Percentiles rank a stretch among this genome's conserved stretches.
Conservation (phyloP, 2,329 filamentous ascomycete genomes). For the Paracoccidioides lutzii region DNA sequence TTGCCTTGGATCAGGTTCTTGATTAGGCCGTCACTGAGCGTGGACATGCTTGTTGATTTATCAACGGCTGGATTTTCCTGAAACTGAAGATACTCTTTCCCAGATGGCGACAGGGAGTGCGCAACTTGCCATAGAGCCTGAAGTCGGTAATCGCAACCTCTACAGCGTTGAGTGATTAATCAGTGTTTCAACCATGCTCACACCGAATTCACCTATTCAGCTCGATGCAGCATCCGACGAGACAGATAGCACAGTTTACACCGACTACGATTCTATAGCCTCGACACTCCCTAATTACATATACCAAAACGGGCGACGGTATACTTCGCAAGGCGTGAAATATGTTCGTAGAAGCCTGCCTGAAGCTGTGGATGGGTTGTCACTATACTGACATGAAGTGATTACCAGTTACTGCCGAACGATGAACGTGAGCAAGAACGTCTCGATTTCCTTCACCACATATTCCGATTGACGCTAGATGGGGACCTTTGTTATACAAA, state of each 20-base stretch:
- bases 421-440: slow-evolving; percentile 25
- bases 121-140: background rate
- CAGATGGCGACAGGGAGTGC: background rate
- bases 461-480: slow-evolving; percentile 17
- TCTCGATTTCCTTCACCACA: slow-evolving; percentile 29
- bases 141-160: background rate
- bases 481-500: slow-evolving; percentile 24
- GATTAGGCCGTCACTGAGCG: background rate
- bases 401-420: slow-evolving; percentile 8
- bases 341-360: slow-evolving; percentile 9
- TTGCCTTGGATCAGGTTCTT: background rate
- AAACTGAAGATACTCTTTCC: background rate
- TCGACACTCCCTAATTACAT: slow-evolving; percentile 12
- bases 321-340: slow-evolving; percentile 11
- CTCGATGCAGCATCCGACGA: slow-evolving; percentile 1
- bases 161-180: background rate
- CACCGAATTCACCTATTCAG: background rate
- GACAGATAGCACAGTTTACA: background rate
- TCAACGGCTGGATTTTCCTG: background rate
- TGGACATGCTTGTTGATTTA: background rate
- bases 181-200: background rate
- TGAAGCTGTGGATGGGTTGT: slow-evolving; percentile 4
- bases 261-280: slow-evolving; percentile 4
- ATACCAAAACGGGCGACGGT: slow-evolving; percentile 14
- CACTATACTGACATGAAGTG: background rate